Conservation (phyloP, 306 rosid species). For the Sicyos edulis region DNA sequence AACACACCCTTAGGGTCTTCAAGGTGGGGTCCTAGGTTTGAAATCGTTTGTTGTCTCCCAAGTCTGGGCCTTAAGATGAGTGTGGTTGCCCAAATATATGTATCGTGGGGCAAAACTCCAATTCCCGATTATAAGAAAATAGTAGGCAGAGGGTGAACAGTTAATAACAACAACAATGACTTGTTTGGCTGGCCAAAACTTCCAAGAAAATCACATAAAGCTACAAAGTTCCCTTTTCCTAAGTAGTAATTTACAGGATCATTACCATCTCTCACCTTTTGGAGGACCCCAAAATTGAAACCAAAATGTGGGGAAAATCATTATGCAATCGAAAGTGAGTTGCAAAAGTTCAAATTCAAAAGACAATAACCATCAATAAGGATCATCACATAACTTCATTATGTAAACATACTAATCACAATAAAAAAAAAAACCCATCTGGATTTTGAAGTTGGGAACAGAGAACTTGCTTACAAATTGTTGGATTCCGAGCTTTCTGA, state of each 20-base stretch:
- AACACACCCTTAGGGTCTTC: too few species aligned
- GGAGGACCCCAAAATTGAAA: slow-evolving; percentile 17
- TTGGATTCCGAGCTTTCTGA: not conserved
- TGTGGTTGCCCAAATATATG: too few species aligned
- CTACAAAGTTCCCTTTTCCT: not conserved
- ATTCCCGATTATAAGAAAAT: too few species aligned
- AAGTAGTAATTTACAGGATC: not conserved
- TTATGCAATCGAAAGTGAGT: slow-evolving; percentile 4
- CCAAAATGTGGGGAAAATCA: slow-evolving; percentile 14
- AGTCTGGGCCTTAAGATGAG: too few species aligned
- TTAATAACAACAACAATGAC: too few species aligned
- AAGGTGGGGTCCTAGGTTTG: too few species aligned
- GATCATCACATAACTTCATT: not conserved
- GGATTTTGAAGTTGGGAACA: not conserved
- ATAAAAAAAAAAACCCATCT: not conserved
- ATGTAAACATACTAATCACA: not conserved
- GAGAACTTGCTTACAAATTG: not conserved
- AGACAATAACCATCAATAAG: not conserved
- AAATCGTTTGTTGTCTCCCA: too few species aligned
- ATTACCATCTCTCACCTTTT: not conserved
- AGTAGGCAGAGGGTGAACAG: too few species aligned
- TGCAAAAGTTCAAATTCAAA: not conserved
- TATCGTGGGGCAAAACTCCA: too few species aligned
- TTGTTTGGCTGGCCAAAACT: slow-evolving; percentile 13
- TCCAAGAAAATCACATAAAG: slow-evolving; percentile 15